phyloP scores from a whole-genome alignment of 495 filamentous ascomycete genomes.

The Chlorociboria aeruginascens region DNA sequence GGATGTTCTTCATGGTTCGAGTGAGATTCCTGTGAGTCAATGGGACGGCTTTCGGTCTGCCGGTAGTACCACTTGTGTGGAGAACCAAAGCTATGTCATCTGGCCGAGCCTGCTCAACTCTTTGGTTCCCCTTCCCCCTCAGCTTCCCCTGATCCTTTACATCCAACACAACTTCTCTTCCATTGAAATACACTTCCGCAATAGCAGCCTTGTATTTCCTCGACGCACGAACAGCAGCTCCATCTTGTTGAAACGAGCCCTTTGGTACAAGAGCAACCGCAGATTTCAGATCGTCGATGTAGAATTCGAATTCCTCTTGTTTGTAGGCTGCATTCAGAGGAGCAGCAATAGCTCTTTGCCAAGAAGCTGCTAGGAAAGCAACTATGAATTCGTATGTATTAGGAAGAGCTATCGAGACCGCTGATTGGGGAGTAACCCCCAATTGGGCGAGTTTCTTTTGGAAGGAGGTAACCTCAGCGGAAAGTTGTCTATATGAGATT shows the following conservation, averaged over 20 bases:
- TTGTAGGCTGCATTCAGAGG: conserved; percentile 77
- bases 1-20: conserved; percentile 69
- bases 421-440: conserved; percentile 48
- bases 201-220: conserved; percentile 64
- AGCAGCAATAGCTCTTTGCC: conserved; percentile 68
- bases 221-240: conserved; percentile 60
- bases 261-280: conserved; percentile 59
- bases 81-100: conserved; percentile 55
- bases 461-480: conserved; percentile 47
- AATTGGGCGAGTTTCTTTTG: conserved; percentile 60
- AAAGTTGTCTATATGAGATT: conserved; percentile 51
- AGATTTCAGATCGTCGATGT: conserved; percentile 72
- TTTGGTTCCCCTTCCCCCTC: conserved; percentile 33
- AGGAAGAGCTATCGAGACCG: conserved; percentile 64
- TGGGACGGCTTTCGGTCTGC: conserved; percentile 71
- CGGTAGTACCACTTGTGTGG: conserved; percentile 63
- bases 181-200: conserved; percentile 70
- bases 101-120: conserved; percentile 43
- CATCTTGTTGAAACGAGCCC: conserved; percentile 48
- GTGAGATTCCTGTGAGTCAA: conserved; percentile 71
- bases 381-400: conserved; percentile 78
- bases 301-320: conserved; percentile 81
- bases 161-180: conserved; percentile 54
- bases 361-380: conserved; percentile 63
- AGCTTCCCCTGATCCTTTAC: conserved; percentile 63